Evolutionary conservation across 345 rosid species (phyloP), one percentile per base, ranked within the genome.

Genomic region (Hypericum perforatum): DNA sequence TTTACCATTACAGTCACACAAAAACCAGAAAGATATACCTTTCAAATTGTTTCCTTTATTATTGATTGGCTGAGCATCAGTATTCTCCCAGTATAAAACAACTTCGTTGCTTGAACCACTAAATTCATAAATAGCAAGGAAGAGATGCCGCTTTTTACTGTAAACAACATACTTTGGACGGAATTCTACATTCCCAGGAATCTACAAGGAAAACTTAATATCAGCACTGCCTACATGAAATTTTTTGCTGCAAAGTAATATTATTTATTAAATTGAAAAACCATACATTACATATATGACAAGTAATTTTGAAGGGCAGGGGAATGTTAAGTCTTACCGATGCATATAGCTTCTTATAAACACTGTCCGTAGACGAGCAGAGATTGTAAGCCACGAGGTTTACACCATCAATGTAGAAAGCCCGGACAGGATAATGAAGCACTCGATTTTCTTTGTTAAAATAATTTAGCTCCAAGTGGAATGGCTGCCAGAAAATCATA

Each of bases 381-480:
- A 88, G 89, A 82, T 72, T 88, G 69, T 84, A 80, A 45, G 95
- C 97, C 85, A 88, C 80, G 56, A 92, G 82, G 73, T 78, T 82
- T 48, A 77, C 42, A 52, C 95, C 89, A 67, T 92, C 98, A 38
- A 92, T 68, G 66, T 83, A 92, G 64, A 92, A 88, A 49, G 90
- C 89, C 64, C 95, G 81, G 59, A 74, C 80, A 69, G 98, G 98
- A 68, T 88, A 92, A 68, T 92, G 97, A 69, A 92, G 95, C 51
- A 92, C 82, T 63, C 98, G 75, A 63, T 81, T 92, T 76, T 85
- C 94, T 71, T 72, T 85, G 66, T 80, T 88, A 63, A 92, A 92
- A 75, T 88, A 85, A 82, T 92, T 92, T 62, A 92, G 82, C 82
- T 88, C 98, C 95, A 92, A 64, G 68, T 88, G 97, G 70, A 85